phyloP scores from a whole-genome alignment of 768 basidiomycete species.

The Cystobasidium ongulense region DNA sequence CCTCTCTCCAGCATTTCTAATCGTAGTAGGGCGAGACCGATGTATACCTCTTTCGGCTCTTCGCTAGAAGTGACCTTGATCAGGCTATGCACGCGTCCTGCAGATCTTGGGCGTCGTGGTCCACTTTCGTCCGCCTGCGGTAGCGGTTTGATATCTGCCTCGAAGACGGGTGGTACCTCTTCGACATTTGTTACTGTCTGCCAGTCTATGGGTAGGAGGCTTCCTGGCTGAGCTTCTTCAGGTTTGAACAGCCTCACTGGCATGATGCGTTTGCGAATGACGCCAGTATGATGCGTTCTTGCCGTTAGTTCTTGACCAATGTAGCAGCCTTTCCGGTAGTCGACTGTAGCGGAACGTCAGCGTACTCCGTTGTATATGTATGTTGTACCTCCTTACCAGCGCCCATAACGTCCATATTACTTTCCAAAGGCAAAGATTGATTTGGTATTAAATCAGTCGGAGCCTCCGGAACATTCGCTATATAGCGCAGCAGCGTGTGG shows the following conservation, averaged over 20 bases:
- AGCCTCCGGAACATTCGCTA: constrained; percentile 83
- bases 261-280: constrained; percentile 77
- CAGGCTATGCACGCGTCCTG: constrained; percentile 23
- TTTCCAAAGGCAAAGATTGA: constrained; percentile 84
- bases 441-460: constrained; percentile 63
- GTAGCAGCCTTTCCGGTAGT: constrained; percentile 96
- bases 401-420: constrained; percentile 89
- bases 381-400: constrained; percentile 56
- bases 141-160: constrained; percentile 24
- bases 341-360: constrained; percentile 53
- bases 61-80: constrained; percentile 20
- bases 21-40: constrained; percentile 29
- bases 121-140: constrained; percentile 6
- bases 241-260: constrained; percentile 59
- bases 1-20: constrained; percentile 18
- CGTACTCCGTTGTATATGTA: constrained; percentile 18
- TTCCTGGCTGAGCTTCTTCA: constrained; percentile 42
- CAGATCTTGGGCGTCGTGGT: constrained; percentile 12
- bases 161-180: neutral
- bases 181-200: neutral
- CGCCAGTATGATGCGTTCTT: constrained; percentile 88
- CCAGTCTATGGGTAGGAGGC: constrained; percentile 14
- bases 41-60: neutral
- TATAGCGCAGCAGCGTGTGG: constrained; percentile 69
- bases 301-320: constrained; percentile 96